Conservation (phyloP, 179 eudicot genomes). For the Spergularia azorica region DNA sequence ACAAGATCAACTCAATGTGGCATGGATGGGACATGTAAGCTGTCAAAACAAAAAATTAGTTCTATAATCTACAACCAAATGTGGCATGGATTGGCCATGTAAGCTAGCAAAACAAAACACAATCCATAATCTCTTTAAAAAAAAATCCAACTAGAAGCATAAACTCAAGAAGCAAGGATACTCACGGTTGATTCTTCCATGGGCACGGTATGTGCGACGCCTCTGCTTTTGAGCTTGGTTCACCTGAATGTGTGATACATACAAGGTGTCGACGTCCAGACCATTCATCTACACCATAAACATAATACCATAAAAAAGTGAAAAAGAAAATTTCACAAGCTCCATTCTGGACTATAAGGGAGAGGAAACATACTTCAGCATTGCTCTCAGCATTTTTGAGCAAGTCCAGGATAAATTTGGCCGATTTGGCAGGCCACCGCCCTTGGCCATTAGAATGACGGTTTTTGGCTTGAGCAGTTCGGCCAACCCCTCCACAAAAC, state of each 20-base stretch:
- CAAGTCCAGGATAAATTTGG: conserved; percentile 52
- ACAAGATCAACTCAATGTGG: conserved; percentile 45
- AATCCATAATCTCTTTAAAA: not conserved
- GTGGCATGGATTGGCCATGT: too few species aligned
- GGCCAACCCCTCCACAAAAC: conserved; percentile 62
- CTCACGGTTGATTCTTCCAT: conserved; percentile 72
- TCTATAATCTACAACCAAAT: not conserved
- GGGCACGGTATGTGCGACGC: conserved; percentile 82
- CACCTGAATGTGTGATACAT: conserved; percentile 73
- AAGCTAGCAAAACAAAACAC: not conserved
- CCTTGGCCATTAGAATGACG: conserved; percentile 74
- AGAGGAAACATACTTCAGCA: conserved; percentile 36
- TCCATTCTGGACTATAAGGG: not conserved
- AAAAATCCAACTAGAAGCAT: not conserved
- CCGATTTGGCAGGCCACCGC: conserved; percentile 69
- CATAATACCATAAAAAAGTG: not conserved
- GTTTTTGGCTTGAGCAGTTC: conserved; percentile 74
- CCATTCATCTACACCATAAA: conserved; percentile 57
- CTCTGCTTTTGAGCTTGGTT: conserved; percentile 81
- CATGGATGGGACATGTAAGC: conserved; percentile 52
- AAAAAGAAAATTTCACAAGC: too few species aligned
- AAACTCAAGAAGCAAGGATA: not conserved
- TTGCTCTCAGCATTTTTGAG: conserved; percentile 70
- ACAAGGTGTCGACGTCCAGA: conserved; percentile 67
- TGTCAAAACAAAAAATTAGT: conserved; percentile 2